Percentiles rank a stretch among this genome's conserved stretches.
These are phyloP conservation scores for Colletotrichum salicis DNA, from an alignment of 2,329 filamentous ascomycete species.

Conservation along the genomic window DNA sequence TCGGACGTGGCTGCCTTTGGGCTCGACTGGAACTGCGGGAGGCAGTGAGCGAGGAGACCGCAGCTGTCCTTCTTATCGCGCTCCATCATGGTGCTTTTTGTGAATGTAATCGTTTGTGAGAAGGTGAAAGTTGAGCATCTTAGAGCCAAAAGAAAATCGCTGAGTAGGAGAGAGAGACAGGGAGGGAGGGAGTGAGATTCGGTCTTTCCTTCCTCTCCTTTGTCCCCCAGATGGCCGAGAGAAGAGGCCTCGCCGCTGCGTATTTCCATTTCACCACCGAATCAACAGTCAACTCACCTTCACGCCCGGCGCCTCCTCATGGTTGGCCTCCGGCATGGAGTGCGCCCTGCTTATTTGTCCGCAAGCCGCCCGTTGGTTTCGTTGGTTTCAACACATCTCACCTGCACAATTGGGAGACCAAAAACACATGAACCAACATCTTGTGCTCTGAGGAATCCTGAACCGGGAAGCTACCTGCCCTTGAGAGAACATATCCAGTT, in stretches of 20 bases:
- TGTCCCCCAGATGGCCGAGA: too few species aligned
- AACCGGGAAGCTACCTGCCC: neutral
- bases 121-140: too few species aligned
- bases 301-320: too few species aligned
- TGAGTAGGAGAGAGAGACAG: neutral
- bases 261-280: neutral
- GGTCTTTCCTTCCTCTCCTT: too few species aligned
- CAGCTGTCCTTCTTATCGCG: neutral
- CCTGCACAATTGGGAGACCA: neutral
- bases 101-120: neutral
- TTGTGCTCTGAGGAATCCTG: neutral
- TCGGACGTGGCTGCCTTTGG: neutral
- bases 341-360: neutral
- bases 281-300: neutral
- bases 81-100: neutral
- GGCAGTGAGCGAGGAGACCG: neutral
- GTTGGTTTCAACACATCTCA: neutral
- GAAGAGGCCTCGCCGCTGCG: too few species aligned
- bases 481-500: neutral
- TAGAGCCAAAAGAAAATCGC: neutral
- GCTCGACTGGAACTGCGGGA: neutral
- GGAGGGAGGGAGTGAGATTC: too few species aligned
- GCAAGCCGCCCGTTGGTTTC: neutral
- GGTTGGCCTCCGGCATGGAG: slow-evolving; percentile 14
- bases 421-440: neutral